Evolutionary conservation across 2,329 filamentous ascomycete genomes (phyloP), one percentile per base, ranked within the genome.

Genomic region (Ascochyta clinopodiicola): DNA sequence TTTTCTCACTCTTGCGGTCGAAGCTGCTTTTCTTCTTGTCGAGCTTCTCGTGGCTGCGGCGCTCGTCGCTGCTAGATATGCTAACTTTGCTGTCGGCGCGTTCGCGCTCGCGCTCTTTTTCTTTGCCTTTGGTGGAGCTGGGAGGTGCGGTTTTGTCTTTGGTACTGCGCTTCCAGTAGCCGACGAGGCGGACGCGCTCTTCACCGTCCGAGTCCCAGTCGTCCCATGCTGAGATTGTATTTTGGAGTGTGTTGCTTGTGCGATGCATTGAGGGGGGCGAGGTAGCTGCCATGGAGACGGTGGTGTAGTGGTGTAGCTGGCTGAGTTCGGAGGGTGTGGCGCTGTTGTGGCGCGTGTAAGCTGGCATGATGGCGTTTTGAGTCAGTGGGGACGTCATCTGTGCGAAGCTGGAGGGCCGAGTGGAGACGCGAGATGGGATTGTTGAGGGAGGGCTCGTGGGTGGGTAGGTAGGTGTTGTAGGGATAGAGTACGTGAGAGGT

Each of bases 171-270:
- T 60, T 62, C 68, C 68, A 56, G 21, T 56, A 71, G 17, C 63
- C 61, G 15, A 71, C 62, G 9, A 74, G 54, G 8, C 72, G 64
- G 0, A 62, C 62, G 43, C 70, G 71, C 45, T 72, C 68, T 31
- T 69, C 68, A 1, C 60, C 60, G 17, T 73, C 71, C n/a, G 66
- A 71, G 44, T 74, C 71, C 64, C 69, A 74, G 42, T 73, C 70
- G 25, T 75, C 72, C 73, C 73, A 75, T 34, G 69, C 73, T n/a
- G 67, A 71, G 3, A 57, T 68, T 4, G 66, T 66, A 44, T 71
- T 70, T 19, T 73, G 71, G 19, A 70, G 51, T 7, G 45, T 51
- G n/a, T 64, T 64, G 46, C 66, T 70, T 29, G 64, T 59, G 3
- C 65, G 61, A 22, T 54, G 31, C 21, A 56, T 36, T 4, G 50